Evolutionary conservation across 129 eudicot genomes (phyloP).

Genomic region (sunflower (Helianthus annuus)): DNA sequence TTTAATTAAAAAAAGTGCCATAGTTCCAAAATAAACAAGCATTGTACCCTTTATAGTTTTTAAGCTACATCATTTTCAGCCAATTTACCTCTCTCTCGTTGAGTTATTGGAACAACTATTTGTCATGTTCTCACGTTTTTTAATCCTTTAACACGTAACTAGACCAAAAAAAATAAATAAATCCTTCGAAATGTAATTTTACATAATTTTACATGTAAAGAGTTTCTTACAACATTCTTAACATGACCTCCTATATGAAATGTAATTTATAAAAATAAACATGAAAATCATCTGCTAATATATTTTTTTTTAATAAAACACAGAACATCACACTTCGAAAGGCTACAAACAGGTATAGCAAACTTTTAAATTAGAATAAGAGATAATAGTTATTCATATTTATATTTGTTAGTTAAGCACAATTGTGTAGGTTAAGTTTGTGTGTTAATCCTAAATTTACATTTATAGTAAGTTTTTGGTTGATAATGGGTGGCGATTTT

Average conservation of each 20-base stretch:
- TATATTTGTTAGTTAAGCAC: too few species aligned
- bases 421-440: too few species aligned
- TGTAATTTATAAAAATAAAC: neutral
- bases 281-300: neutral
- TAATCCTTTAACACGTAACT: neutral
- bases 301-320: neutral
- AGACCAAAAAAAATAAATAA: too few species aligned
- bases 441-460: too few species aligned
- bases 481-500: neutral
- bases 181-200: too few species aligned
- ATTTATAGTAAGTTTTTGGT: neutral
- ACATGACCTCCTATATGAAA: neutral
- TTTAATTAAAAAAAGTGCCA: too few species aligned
- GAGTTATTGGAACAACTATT: too few species aligned
- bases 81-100: too few species aligned
- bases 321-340: neutral
- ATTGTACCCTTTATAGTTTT: too few species aligned
- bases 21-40: too few species aligned
- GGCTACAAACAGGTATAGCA: neutral
- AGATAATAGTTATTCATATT: too few species aligned
- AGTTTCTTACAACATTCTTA: neutral
- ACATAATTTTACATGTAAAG: neutral
- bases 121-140: neutral
- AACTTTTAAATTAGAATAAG: neutral
- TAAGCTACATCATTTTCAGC: too few species aligned